These are phyloP conservation scores for Cladosporium austrohemisphaericum DNA, from an alignment of 2,329 filamentous ascomycete species.

Conservation along the genomic window DNA sequence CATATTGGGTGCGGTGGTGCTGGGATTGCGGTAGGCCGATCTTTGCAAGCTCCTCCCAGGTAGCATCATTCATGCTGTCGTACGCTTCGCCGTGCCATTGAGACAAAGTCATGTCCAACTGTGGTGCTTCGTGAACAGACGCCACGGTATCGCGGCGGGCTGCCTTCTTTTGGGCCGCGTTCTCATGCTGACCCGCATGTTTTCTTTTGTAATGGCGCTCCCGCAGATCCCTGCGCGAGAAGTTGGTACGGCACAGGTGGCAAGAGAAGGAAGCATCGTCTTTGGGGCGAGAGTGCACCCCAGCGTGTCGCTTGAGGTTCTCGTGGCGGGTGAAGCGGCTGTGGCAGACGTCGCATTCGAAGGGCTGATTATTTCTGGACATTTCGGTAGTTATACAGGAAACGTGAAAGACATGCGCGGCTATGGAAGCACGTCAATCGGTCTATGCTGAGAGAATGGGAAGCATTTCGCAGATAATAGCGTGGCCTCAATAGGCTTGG, in stretches of 20 bases:
- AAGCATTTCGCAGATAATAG: no score
- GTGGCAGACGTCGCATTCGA: conserved; percentile 39
- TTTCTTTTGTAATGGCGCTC: conserved; percentile 43
- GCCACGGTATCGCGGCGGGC: conserved; percentile 4
- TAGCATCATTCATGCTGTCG: not conserved
- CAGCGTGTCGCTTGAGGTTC: conserved; percentile 43
- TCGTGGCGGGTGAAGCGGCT: conserved; percentile 40
- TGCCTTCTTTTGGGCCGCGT: conserved; percentile 15
- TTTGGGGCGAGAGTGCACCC: conserved; percentile 33
- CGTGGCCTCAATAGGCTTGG: not conserved
- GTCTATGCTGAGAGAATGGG: no score
- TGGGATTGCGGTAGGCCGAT: not conserved
- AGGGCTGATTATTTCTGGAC: conserved; percentile 32
- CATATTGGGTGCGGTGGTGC: not conserved
- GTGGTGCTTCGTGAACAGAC: not conserved
- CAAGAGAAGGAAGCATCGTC: conserved; percentile 31
- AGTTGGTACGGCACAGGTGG: conserved; percentile 38
- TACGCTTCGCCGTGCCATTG: not conserved
- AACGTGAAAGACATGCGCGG: not conserved
- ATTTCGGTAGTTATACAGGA: not conserved
- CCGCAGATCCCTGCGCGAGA: conserved; percentile 41
- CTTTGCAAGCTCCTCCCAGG: no score
- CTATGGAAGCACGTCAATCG: no score
- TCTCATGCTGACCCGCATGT: conserved; percentile 30
- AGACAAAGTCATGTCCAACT: no score